Conservation (phyloP, 257 asterid species). For the Capsicum pubescens region DNA sequence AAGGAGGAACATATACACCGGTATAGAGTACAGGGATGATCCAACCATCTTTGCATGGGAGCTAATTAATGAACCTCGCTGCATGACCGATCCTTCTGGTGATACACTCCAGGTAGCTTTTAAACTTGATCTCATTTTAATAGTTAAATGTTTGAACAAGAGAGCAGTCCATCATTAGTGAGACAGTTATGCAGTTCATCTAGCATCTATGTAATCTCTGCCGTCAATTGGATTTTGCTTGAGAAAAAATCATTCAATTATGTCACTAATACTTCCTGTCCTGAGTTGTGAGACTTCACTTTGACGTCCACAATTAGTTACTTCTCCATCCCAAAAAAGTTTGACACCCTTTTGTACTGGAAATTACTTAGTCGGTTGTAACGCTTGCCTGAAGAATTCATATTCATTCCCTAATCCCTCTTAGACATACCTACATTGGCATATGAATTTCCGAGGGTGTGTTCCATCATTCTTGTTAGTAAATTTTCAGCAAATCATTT, state of each 20-base stretch:
- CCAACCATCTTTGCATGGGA: constrained; percentile 97
- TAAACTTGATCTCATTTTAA: constrained; percentile 17
- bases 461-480: not conserved
- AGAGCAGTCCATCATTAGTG: not conserved
- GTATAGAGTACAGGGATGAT: constrained; percentile 85
- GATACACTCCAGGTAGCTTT: constrained; percentile 88
- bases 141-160: not conserved
- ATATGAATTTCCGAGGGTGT: not conserved
- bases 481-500: not conserved
- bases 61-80: constrained; percentile 94
- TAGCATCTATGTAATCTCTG: not conserved
- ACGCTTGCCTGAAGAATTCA: not conserved
- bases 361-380: not conserved
- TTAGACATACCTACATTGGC: not conserved
- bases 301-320: not conserved
- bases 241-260: not conserved
- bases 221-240: not conserved
- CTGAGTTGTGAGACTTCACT: not conserved
- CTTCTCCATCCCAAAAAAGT: not conserved
- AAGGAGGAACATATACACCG: constrained; percentile 84
- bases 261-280: not conserved
- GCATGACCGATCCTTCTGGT: constrained; percentile 89
- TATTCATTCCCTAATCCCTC: not conserved
- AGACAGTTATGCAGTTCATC: not conserved
- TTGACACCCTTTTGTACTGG: not conserved